Percentiles rank a stretch among this genome's conserved stretches.
Conservation (phyloP, 2,329 filamentous ascomycete genomes). For the Colletotrichum camelliae region DNA sequence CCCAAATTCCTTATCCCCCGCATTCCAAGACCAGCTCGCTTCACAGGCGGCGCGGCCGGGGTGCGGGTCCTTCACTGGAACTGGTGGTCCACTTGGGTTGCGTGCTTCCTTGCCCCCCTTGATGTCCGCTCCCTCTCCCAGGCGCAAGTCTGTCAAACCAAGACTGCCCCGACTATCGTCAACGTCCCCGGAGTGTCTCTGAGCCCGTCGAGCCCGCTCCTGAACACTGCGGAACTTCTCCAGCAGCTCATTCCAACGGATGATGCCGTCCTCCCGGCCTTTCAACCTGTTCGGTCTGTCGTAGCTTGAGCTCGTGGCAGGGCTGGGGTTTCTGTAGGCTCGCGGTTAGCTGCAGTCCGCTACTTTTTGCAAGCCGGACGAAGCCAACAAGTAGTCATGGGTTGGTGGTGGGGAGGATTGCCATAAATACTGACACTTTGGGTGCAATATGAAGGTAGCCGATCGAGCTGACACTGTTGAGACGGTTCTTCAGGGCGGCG, state of each 20-base stretch:
- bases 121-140: constrained; percentile 44
- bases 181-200: constrained; percentile 61
- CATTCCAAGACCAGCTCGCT: constrained; percentile 65
- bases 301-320: constrained; percentile 61
- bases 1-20: constrained; percentile 74
- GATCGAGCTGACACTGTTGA: constrained; percentile 97
- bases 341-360: constrained; percentile 27
- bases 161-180: constrained; percentile 50
- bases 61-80: constrained; percentile 54
- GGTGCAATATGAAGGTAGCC: constrained; percentile 88
- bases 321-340: constrained; percentile 35
- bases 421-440: constrained; percentile 67
- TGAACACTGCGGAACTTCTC: constrained; percentile 95
- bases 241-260: constrained; percentile 90
- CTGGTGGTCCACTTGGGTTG: constrained; percentile 36
- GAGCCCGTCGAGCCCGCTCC: constrained; percentile 78
- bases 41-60: constrained; percentile 48
- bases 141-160: constrained; percentile 46
- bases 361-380: constrained; percentile 31
- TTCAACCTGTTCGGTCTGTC: constrained; percentile 81
- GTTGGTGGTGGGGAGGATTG: constrained; percentile 25
- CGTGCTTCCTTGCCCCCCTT: constrained; percentile 48
- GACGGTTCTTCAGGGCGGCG: constrained; percentile 91
- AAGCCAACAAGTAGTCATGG: constrained; percentile 29
- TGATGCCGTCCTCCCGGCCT: constrained; percentile 79